Percentiles rank a stretch among this genome's conserved stretches.
These are phyloP conservation scores for Phaseolus coccineus DNA, from an alignment of 331 rosid species.

Conservation along the genomic window DNA sequence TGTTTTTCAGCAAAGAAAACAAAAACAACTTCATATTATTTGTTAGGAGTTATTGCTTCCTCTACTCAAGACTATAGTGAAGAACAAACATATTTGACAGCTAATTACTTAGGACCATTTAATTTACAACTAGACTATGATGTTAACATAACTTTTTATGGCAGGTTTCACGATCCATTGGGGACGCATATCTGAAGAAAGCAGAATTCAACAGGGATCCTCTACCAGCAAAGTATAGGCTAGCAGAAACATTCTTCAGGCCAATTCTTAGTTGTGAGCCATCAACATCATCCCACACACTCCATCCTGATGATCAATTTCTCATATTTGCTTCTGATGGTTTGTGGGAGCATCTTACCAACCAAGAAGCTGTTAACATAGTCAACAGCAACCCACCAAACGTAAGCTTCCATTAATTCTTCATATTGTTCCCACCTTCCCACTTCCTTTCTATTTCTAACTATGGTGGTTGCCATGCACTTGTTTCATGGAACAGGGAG, in stretches of 20 bases:
- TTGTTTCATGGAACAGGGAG: conserved; percentile 63
- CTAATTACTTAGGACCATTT: not conserved
- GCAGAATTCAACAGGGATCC: conserved; percentile 89
- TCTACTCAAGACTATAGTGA: not conserved
- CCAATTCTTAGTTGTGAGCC: conserved; percentile 88
- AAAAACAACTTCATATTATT: not conserved
- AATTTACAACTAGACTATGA: not conserved
- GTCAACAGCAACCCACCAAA: conserved; percentile 70
- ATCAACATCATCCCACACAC: conserved; percentile 64
- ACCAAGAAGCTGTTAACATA: conserved; percentile 86
- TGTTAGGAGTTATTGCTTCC: not conserved
- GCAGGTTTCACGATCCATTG: conserved; percentile 91
- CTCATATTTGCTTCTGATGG: conserved; percentile 96
- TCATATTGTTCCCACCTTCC: not conserved
- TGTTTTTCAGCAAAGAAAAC: not conserved
- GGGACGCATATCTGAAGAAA: conserved; percentile 88
- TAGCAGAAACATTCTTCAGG: conserved; percentile 75
- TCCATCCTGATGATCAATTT: conserved; percentile 76
- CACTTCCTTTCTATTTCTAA: conserved; percentile 7
- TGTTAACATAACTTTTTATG: conserved; percentile 19
- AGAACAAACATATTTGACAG: not conserved
- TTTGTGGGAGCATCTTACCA: conserved; percentile 93
- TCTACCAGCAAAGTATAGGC: conserved; percentile 62
- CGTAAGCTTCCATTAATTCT: conserved; percentile 53
- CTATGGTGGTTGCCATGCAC: not conserved